phyloP scores from a whole-genome alignment of 495 filamentous ascomycete species.

The Hypoxylon intermedium region DNA sequence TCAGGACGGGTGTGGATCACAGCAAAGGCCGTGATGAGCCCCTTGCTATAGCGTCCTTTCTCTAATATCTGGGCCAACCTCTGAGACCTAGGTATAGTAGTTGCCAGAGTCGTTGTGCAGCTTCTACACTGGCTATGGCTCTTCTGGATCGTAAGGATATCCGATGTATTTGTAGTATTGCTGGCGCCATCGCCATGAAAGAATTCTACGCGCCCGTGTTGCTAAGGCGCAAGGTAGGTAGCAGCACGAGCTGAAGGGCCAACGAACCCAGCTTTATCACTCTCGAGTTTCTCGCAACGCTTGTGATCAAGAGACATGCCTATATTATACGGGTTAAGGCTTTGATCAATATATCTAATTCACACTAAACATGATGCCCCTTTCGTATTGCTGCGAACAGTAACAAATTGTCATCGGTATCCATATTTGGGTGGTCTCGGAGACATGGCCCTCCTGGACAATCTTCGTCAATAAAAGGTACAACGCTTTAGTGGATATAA shows the following conservation, averaged over 20 bases:
- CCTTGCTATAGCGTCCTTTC: conserved; percentile 37
- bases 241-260: background rate
- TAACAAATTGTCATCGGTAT: too few relatives aligned
- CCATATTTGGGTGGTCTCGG: too few relatives aligned
- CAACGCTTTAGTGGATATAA: conserved; percentile 6
- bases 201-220: conserved; percentile 51
- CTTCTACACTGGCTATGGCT: conserved; percentile 57
- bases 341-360: too few relatives aligned
- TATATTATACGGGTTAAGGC: conserved; percentile 66
- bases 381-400: too few relatives aligned
- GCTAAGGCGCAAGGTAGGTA: conserved; percentile 32
- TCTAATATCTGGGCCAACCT: conserved; percentile 51
- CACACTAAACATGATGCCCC: too few relatives aligned
- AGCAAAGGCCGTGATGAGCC: conserved; percentile 42
- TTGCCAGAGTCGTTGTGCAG: conserved; percentile 56
- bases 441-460: too few relatives aligned
- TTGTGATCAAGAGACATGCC: conserved; percentile 36
- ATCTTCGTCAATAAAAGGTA: too few relatives aligned
- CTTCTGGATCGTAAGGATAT: conserved; percentile 59
- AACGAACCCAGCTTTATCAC: conserved; percentile 1
- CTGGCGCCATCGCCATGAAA: conserved; percentile 49
- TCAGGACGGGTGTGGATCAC: conserved; percentile 42
- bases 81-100: conserved; percentile 57
- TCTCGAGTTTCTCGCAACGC: conserved; percentile 16
- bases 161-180: conserved; percentile 42